phyloP scores from a whole-genome alignment of 305 asterid species.

The Solanum hybrid region DNA sequence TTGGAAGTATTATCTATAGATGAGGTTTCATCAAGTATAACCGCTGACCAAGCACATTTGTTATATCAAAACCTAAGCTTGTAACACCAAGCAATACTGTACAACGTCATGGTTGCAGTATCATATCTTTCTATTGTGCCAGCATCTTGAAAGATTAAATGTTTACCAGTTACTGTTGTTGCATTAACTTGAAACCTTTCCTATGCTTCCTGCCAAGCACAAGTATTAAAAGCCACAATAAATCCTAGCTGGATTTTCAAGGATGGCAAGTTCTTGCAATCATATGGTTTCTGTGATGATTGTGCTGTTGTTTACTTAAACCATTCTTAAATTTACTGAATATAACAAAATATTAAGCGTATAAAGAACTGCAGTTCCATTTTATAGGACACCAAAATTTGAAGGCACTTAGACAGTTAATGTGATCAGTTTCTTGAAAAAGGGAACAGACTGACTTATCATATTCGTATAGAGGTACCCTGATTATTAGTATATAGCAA shows the following conservation, averaged over 20 bases:
- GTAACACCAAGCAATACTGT: background rate
- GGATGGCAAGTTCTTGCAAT: background rate
- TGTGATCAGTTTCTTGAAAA: background rate
- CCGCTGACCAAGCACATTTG: background rate
- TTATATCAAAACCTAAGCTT: background rate
- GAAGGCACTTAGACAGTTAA: background rate
- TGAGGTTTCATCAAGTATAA: background rate
- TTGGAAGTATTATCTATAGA: background rate
- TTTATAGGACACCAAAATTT: background rate
- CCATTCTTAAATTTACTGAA: background rate
- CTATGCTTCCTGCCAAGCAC: background rate
- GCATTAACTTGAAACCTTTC: background rate
- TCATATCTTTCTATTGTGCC: background rate
- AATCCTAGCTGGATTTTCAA: background rate
- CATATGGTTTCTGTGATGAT: background rate
- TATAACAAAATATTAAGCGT: background rate
- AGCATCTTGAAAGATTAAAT: background rate
- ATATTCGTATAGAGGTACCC: background rate
- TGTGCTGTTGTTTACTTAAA: background rate
- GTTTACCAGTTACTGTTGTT: background rate
- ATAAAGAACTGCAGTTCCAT: background rate
- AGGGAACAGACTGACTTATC: background rate
- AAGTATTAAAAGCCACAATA: background rate
- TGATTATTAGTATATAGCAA: background rate
- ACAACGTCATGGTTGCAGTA: background rate